Evolutionary conservation across 2,329 filamentous ascomycete genomes (phyloP), one percentile per base, ranked within the genome.

Genomic region (Xylariomycetidae sp.): DNA sequence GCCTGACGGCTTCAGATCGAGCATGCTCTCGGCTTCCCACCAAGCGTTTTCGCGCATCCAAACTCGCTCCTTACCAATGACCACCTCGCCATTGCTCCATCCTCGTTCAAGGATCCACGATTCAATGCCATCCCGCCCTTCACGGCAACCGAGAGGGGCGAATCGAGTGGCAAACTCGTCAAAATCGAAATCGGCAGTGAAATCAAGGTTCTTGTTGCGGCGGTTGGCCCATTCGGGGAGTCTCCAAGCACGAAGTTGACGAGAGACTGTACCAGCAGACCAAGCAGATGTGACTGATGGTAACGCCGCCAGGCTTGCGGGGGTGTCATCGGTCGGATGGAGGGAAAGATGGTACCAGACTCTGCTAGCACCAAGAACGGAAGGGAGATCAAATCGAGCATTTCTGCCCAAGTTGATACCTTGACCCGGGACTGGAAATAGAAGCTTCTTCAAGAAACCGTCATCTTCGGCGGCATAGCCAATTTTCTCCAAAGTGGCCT

Each of bases 21-120:
- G 80, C 85, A 96, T 94, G 41, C 78, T 86, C 64, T 98, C 92
- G 5, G 89, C 90, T 61, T 97, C 90, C 90, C 90, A 97, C 90
- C 92, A 98, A 3, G 89, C 85, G 37, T 69, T 74, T 61, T 98
- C 92, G 31, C 90, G 79, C 69, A 97, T 89, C 92, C 92, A 98
- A 26, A 98, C 80, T 19, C 92, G 85, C 59, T 97, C 88, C 37
- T 80, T 82, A 35, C 92, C 92, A 19, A 97, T 71, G 5, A 95
- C 80, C 2, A 97, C 88, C 62, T 97, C 92, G 25, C 92, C 92
- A 49, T 98, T 98, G 64, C 88, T 96, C 92, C 92, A 98, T 2
- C 92, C 92, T 38, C 92, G 81, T 62, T 97, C 89, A 31, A 97
- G 73, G 37, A 94, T 74, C 88, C 90, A 98, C 50, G 77, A 94